These are phyloP conservation scores for Raffaelea arxii DNA, from an alignment of 2,329 filamentous ascomycete species.

Conservation along the genomic window DNA sequence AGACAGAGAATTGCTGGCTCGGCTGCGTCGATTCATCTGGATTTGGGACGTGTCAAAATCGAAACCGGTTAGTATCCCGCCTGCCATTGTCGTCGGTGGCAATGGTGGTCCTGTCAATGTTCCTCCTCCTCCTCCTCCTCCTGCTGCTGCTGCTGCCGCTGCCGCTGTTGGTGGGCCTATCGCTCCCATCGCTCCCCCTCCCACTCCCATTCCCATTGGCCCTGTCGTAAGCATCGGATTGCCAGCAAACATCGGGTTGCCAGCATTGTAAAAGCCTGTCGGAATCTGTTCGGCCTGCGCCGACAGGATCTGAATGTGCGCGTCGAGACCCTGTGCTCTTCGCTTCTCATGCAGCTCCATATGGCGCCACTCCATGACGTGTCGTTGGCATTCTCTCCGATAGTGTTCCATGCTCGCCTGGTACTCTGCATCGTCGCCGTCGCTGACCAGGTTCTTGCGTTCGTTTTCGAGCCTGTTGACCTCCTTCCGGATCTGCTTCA, in stretches of 20 bases:
- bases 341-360: slow-evolving; percentile 37
- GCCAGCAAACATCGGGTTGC: no score
- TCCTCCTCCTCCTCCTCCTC: no score
- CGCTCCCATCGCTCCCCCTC: no score
- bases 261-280: slow-evolving; percentile 18
- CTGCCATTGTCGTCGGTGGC: neutral
- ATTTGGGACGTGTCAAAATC: slow-evolving; percentile 35
- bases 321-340: slow-evolving; percentile 35
- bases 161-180: no score
- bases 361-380: slow-evolving; percentile 42
- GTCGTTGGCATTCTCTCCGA: slow-evolving; percentile 45
- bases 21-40: slow-evolving; percentile 38
- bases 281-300: slow-evolving; percentile 33
- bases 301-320: slow-evolving; percentile 34
- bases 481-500: slow-evolving; percentile 60
- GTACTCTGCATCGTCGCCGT: slow-evolving; percentile 50
- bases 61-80: slow-evolving; percentile 27
- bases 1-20: slow-evolving; percentile 36
- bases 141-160: no score
- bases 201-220: no score
- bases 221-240: no score
- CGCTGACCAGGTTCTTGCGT: slow-evolving; percentile 52
- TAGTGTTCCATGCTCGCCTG: slow-evolving; percentile 40
- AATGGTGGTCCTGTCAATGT: no score
- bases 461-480: slow-evolving; percentile 67